A percentile compares a stretch with the other conserved stretches of the same genome.
These are phyloP conservation scores for Thelonectria rubi DNA, from an alignment of 2,329 filamentous ascomycete genomes.

Conservation along the genomic window DNA sequence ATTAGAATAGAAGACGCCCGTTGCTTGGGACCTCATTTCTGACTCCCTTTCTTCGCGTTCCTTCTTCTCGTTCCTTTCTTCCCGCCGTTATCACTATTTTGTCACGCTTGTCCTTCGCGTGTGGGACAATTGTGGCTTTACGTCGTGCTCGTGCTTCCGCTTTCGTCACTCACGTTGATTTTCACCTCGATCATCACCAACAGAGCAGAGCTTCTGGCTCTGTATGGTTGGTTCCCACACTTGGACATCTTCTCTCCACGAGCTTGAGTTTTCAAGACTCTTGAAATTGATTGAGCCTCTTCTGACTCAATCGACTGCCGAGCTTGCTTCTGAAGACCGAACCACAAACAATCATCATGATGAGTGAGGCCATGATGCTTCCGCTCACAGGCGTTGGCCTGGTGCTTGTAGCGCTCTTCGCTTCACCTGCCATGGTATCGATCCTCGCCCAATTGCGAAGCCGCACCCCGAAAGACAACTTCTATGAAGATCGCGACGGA, in stretches of 20 bases:
- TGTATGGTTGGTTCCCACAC: not conserved
- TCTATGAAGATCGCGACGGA: constrained; percentile 77
- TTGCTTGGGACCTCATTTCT: constrained; percentile 2
- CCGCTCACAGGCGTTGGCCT: constrained; percentile 47
- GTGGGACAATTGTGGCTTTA: not conserved
- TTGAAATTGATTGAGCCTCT: not conserved
- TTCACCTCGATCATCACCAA: not conserved
- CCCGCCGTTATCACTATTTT: not conserved
- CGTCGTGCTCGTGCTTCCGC: not conserved
- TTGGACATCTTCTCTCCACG: not conserved
- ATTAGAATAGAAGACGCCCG: not conserved
- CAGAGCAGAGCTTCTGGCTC: not conserved
- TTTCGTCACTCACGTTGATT: not conserved
- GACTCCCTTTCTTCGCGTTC: not conserved
- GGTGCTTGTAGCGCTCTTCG: constrained; percentile 47
- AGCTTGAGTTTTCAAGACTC: not conserved
- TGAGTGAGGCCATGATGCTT: constrained; percentile 35
- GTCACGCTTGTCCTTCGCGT: not conserved
- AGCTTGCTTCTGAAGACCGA: not conserved
- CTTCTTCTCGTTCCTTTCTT: not conserved
- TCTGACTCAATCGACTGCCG: not conserved
- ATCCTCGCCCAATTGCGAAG: constrained; percentile 48
- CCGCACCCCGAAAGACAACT: constrained; percentile 52
- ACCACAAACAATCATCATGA: constrained; percentile 18
- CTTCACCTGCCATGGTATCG: constrained; percentile 49